Evolutionary conservation across 129 eudicot species (phyloP), one percentile per base, ranked within the genome.

Genomic region (Chrysanthemum seticuspe): DNA sequence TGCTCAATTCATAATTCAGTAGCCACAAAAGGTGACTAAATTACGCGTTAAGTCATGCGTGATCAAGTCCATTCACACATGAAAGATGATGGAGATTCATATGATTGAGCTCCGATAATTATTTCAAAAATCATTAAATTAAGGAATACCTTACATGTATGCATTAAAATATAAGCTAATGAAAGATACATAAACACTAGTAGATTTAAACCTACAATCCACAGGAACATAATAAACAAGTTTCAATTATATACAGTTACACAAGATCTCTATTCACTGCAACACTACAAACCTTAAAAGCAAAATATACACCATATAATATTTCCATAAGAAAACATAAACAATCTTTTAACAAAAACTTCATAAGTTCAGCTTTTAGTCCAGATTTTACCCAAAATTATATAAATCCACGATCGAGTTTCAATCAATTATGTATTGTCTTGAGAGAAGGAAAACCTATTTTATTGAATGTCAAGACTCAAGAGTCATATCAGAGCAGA

Each of bases 401-500:
- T 36, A 36, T 36, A 36, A 36, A 36, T 36, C 45, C 45, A 36
- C 0, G 45, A 36, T 62, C 16, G 11, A 62, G 67, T 62, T 62
- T 62, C 45, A 61, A 61, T 61, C 10, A 13, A 19, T 62, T 27
- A 10, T 13, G 29, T 13, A 21, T 62, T 13, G 67, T 62, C 47
- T 2, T 6, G 2, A 36, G 45, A 4, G 45, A 1, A 9, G 45
- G 45, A 36, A 36, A 36, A 36, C 45, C 19, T n/a, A 18, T 6
- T 52, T 52, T 52, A 52, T 12, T 4, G 57, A 6, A 13, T 13
- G 40, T 36, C 44, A 70, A 31, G 6, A 21, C 47, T 60, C 70
- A 56, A 2, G 40, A 13, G 44, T 77, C 75, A 91, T 16, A 91
- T 85, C 18, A 95, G 95, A 23, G 97, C 87, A 8, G 91, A 83